A percentile compares a stretch with the other conserved stretches of the same genome.
phyloP scores from a whole-genome alignment of 768 basidiomycete genomes.

The Calocybe cyanea region DNA sequence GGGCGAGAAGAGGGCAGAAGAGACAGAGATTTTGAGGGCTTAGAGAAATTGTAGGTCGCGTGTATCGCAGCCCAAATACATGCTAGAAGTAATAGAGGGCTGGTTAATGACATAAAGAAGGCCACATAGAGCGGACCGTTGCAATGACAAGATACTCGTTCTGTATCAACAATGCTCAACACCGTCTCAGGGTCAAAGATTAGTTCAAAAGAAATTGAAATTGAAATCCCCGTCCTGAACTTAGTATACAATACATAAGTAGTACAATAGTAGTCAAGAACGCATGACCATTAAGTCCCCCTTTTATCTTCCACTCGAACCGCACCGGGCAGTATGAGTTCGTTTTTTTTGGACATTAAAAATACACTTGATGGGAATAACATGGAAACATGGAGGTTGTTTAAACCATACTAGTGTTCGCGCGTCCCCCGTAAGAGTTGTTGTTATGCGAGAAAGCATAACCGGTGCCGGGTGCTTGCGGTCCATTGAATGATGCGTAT shows the following conservation, averaged over 20 bases:
- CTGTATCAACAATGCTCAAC: too few relatives aligned
- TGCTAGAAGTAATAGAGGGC: conserved; percentile 18
- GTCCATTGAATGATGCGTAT: conserved; percentile 12
- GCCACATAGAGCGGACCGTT: conserved; percentile 2
- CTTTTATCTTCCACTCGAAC: conserved; percentile 2
- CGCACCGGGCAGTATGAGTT: conserved; percentile 16
- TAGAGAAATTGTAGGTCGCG: conserved; percentile 15
- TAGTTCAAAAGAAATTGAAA: background rate
- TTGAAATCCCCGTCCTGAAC: conserved; percentile 10
- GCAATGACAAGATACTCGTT: too few relatives aligned
- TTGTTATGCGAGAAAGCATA: conserved; percentile 15
- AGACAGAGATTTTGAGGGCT: conserved; percentile 5
- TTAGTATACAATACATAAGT: conserved; percentile 13
- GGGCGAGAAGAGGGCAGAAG: conserved; percentile 11
- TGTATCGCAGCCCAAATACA: conserved; percentile 25
- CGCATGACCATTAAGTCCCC: conserved; percentile 16
- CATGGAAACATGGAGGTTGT: background rate
- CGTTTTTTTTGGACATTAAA: conserved; percentile 7
- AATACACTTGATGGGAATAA: background rate
- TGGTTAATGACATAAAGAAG: conserved; percentile 21
- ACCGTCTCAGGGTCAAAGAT: too few relatives aligned
- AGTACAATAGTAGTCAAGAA: conserved; percentile 11
- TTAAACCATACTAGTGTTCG: conserved; percentile 17
- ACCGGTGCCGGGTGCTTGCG: conserved; percentile 9
- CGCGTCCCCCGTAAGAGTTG: conserved; percentile 14